phyloP scores from a whole-genome alignment of 2,329 filamentous ascomycete genomes.

The Clathrospora elynae region DNA sequence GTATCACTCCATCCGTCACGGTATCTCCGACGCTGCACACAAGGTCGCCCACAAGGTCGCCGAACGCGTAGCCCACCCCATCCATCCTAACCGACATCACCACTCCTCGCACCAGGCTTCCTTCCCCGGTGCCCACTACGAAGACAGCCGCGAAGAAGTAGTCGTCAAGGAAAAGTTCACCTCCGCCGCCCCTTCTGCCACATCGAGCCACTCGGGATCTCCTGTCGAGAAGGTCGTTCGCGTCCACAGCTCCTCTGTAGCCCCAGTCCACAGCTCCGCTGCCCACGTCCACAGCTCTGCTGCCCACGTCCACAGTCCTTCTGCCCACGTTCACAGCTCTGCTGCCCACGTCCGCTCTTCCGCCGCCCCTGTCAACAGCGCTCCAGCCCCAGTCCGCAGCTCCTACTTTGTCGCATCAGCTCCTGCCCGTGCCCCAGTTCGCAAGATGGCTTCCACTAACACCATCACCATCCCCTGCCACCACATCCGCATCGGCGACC shows the following conservation, averaged over 20 bases:
- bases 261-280: slow-evolving; percentile 54
- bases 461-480: slow-evolving; percentile 98
- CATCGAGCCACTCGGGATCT: slow-evolving; percentile 44
- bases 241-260: slow-evolving; percentile 49
- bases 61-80: slow-evolving; percentile 68
- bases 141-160: slow-evolving; percentile 52
- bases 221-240: slow-evolving; percentile 40
- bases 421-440: slow-evolving; percentile 26
- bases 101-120: slow-evolving; percentile 46
- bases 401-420: slow-evolving; percentile 23
- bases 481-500: slow-evolving; percentile 98
- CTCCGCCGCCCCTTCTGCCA: slow-evolving; percentile 37
- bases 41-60: slow-evolving; percentile 52
- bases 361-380: not conserved
- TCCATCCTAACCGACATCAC: slow-evolving; percentile 62
- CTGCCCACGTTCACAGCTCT: slow-evolving; percentile 8
- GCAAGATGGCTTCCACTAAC: slow-evolving; percentile 67
- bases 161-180: slow-evolving; percentile 55
- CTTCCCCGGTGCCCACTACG: slow-evolving; percentile 41
- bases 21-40: slow-evolving; percentile 65
- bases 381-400: slow-evolving; percentile 15
- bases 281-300: slow-evolving; percentile 79
- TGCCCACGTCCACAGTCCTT: slow-evolving; percentile 49
- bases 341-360: not conserved
- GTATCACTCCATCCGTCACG: slow-evolving; percentile 75